Evolutionary conservation across 2,329 filamentous ascomycete genomes (phyloP).

Genomic region (Colletotrichum coccodes): DNA sequence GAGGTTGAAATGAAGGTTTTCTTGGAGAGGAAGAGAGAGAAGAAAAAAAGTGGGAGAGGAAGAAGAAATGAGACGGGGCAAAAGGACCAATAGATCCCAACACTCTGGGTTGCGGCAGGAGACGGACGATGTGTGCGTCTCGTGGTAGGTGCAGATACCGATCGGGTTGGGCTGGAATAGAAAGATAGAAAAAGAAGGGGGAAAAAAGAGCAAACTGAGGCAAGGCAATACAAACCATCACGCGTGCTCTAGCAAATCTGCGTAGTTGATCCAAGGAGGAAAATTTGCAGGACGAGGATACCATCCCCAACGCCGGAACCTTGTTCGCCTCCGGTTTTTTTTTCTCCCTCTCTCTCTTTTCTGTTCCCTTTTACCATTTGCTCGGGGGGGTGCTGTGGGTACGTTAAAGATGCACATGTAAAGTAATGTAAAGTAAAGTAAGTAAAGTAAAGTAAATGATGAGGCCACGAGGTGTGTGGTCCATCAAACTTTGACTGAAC

Average conservation of each 20-base stretch:
- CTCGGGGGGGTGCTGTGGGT: not conserved
- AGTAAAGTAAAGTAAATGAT: not conserved
- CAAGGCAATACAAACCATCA: not conserved
- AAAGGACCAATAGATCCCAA: not conserved
- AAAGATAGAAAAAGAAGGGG: not conserved
- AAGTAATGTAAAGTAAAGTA: not conserved
- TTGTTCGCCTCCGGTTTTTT: no score
- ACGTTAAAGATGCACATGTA: not conserved
- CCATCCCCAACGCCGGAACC: slow-evolving; percentile 4
- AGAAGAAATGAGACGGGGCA: slow-evolving; percentile 4
- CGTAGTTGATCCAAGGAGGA: not conserved
- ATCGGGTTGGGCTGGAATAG: not conserved
- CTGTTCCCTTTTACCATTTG: no score
- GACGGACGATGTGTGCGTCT: not conserved
- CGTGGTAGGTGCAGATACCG: not conserved
- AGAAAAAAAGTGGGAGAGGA: not conserved
- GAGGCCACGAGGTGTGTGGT: not conserved
- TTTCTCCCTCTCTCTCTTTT: no score
- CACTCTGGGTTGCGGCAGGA: slow-evolving; percentile 7
- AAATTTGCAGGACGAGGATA: slow-evolving; percentile 7
- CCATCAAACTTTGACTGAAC: slow-evolving; percentile 15
- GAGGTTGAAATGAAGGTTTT: slow-evolving; percentile 18
- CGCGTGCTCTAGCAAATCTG: not conserved
- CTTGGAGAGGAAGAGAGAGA: not conserved
- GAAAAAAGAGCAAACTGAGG: not conserved